Conservation (phyloP, 75 land plant species). For the Cryptomeria japonica region DNA sequence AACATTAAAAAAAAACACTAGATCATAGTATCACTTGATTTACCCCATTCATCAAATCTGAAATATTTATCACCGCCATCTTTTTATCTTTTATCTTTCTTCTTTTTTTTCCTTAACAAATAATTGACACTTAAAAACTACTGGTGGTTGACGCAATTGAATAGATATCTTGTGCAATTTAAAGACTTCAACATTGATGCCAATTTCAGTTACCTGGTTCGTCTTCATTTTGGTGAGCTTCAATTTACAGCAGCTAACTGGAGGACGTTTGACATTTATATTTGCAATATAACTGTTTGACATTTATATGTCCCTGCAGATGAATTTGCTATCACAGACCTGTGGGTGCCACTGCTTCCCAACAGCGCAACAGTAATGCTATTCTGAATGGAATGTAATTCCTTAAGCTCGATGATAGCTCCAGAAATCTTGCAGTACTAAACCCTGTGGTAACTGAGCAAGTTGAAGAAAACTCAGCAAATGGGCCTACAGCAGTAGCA, state of each 20-base stretch:
- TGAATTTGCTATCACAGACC: conserved; percentile 15
- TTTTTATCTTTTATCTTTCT: too few species aligned
- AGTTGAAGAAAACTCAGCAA: too few species aligned
- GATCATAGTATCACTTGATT: too few species aligned
- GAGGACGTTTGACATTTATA: conserved; percentile 52
- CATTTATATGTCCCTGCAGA: not conserved
- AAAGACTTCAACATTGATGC: conserved; percentile 17
- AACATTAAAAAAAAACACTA: too few species aligned
- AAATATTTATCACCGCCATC: too few species aligned
- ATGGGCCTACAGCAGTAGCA: too few species aligned
- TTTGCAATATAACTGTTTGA: conserved; percentile 71
- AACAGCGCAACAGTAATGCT: conserved; percentile 17
- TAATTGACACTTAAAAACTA: too few species aligned
- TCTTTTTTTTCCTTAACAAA: too few species aligned
- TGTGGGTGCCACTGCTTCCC: conserved; percentile 10
- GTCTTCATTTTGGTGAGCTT: conserved; percentile 58
- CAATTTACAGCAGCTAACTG: conserved; percentile 8
- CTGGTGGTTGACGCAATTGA: too few species aligned
- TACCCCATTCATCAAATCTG: too few species aligned
- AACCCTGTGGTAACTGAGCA: conserved; percentile 16
- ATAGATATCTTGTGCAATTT: too few species aligned
- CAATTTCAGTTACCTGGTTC: conserved; percentile 38
- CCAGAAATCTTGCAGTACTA: conserved; percentile 28
- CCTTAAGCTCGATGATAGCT: conserved; percentile 47
- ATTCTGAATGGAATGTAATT: conserved; percentile 73